Evolutionary conservation across 192 early-diverging fungal genomes (phyloP).

Genomic region (Phycomyces blakesleeanus): DNA sequence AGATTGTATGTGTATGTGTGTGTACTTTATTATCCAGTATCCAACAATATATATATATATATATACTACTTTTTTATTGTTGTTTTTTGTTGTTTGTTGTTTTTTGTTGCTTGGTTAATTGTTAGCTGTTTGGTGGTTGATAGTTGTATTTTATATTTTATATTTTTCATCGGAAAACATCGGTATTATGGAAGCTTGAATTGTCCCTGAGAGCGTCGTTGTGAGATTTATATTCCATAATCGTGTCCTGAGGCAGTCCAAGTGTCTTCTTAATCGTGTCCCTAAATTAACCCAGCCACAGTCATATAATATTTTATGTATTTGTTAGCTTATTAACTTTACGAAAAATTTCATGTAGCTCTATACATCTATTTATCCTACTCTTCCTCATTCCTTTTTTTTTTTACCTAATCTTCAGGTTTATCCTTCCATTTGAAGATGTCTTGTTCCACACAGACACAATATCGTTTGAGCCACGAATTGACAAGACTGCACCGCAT

Average conservation of each 20-base stretch:
- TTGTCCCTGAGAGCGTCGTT: conserved; percentile 83
- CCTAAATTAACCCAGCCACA: conserved; percentile 32
- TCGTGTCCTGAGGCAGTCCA: conserved; percentile 78
- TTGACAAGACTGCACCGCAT: conserved; percentile 90
- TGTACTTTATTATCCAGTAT: no score
- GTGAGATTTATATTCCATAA: conserved; percentile 96
- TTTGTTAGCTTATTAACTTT: no score
- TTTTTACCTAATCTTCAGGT: conserved; percentile 72
- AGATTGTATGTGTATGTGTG: no score
- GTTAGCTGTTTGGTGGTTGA: no score
- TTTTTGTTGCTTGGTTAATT: no score
- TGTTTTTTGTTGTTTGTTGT: no score
- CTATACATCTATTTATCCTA: no score
- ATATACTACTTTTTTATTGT: no score
- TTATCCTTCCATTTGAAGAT: conserved; percentile 79
- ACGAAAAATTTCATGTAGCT: no score
- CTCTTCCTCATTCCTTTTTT: background rate
- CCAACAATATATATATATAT: no score
- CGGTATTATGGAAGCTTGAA: conserved; percentile 83
- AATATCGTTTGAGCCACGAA: conserved; percentile 90
- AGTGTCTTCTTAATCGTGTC: conserved; percentile 87
- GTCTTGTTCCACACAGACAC: conserved; percentile 92
- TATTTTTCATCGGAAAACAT: conserved; percentile 59
- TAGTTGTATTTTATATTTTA: conserved; percentile 5
- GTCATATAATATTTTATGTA: no score